phyloP scores from a whole-genome alignment of 768 basidiomycete genomes.

The Tylopilus vinaceipallidus region DNA sequence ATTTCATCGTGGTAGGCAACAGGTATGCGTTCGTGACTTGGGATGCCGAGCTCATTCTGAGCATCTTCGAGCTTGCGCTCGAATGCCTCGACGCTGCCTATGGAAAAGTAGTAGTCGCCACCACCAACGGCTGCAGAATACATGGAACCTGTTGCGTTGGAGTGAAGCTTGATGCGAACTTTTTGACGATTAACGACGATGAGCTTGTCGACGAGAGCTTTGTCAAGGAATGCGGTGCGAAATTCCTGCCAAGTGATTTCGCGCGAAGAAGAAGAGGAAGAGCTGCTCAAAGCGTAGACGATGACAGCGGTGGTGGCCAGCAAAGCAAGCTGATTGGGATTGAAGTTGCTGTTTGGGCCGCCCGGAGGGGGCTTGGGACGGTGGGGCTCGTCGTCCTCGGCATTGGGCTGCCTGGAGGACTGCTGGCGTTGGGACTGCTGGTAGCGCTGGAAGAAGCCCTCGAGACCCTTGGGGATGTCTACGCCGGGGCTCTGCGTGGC shows the following conservation, averaged over 20 bases:
- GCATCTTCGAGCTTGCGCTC: conserved; percentile 94
- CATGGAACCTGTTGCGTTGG: conserved; percentile 80
- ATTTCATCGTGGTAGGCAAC: conserved; percentile 97
- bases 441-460: conserved; percentile 78
- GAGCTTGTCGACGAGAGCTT: conserved; percentile 92
- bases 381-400: conserved; percentile 30
- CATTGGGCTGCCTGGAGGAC: conserved; percentile 26
- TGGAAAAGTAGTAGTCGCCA: conserved; percentile 89
- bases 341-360: conserved; percentile 49
- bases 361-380: conserved; percentile 48
- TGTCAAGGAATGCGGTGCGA: conserved; percentile 93
- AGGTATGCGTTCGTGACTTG: conserved; percentile 89
- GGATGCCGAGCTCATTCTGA: conserved; percentile 89
- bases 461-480: conserved; percentile 63
- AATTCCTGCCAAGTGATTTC: conserved; percentile 99
- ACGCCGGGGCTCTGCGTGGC: conserved; percentile 33
- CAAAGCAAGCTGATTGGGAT: conserved; percentile 54
- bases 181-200: conserved; percentile 86
- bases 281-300: conserved; percentile 57
- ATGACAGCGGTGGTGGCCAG: conserved; percentile 60
- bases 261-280: conserved; percentile 51
- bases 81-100: conserved; percentile 95
- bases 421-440: conserved; percentile 38
- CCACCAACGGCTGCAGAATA: conserved; percentile 58
- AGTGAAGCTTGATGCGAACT: conserved; percentile 91